phyloP scores from a whole-genome alignment of 257 asterid species.

The Verbascum thapsus region DNA sequence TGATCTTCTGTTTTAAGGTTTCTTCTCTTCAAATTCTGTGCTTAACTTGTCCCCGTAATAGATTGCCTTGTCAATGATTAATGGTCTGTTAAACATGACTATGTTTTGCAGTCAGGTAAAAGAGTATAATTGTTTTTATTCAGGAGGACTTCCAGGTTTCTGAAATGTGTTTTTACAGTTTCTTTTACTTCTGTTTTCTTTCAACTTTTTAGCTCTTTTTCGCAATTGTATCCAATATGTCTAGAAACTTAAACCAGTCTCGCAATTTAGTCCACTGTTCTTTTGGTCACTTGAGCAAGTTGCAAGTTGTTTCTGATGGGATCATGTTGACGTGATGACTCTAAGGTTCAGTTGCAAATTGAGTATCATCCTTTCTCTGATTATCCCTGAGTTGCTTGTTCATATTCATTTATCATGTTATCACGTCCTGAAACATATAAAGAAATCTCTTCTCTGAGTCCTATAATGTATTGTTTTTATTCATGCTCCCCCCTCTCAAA shows the following conservation, averaged over 20 bases:
- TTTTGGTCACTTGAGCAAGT: not conserved
- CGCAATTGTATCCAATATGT: not conserved
- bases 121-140: not conserved
- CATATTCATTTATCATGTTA: too few species aligned
- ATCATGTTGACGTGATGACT: not conserved
- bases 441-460: too few species aligned
- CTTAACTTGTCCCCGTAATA: too few species aligned
- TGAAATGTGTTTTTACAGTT: not conserved
- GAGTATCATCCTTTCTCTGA: too few species aligned
- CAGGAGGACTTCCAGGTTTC: not conserved
- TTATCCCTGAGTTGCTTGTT: too few species aligned
- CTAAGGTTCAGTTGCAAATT: not conserved
- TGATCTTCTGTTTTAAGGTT: not conserved
- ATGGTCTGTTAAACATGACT: too few species aligned
- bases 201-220: not conserved
- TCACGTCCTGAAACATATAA: too few species aligned
- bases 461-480: too few species aligned
- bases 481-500: too few species aligned
- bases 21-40: constrained; percentile 9
- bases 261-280: not conserved
- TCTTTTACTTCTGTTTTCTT: not conserved
- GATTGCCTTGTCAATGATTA: too few species aligned
- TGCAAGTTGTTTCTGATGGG: not conserved
- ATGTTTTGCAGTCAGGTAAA: too few species aligned
- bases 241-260: not conserved